Evolutionary conservation across 352 stramenopile genomes (phyloP), one percentile per base, ranked within the genome.

Genomic region (Phytopythium boreale): DNA sequence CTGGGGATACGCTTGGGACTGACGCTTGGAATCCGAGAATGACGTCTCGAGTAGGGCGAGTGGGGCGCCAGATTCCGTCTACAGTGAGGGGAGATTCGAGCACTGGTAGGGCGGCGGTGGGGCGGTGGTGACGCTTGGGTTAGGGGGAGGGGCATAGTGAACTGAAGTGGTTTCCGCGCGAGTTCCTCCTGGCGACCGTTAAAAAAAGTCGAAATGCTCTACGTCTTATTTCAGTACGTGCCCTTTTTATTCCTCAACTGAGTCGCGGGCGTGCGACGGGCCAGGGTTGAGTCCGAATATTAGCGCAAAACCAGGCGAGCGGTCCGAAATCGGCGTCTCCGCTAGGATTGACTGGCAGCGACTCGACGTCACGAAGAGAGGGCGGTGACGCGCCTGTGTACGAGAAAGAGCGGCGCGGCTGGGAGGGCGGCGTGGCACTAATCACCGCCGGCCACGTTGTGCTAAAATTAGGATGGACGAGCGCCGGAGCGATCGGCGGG

Each of bases 11-110:
- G 20, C 52, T 59, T 59, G 52, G 2, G 17, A 19, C 31, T 17
- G 55, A 60, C 55, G 55, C 55, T 60, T 44, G 55, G 36, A 60
- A 60, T 60, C 55, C 19, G 22, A 39, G 19, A 60, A 47, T 60
- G 55, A 22, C 55, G 27, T 7, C 12, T 19, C 8, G 47, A 6
- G 47, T 22, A 24, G 47, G n/a, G 22, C 27, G n/a, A 10, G n/a
- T 6, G 19, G 47, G 47, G 47, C 5, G n/a, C 5, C n/a, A 19
- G 49, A 56, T 56, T 56, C 26, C 50, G 26, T 31, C 31, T 41
- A 39, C 19, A 43, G 43, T 46, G 41, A 6, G 41, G 19, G n/a
- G n/a, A 53, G 47, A 53, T 53, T 53, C 47, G 46, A 52, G 46
- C 7, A 14, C 34, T 34, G n/a, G 39, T 19, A 46, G 39, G 39